Evolutionary conservation across 345 rosid species (phyloP).

Genomic region (Heritiera littoralis): DNA sequence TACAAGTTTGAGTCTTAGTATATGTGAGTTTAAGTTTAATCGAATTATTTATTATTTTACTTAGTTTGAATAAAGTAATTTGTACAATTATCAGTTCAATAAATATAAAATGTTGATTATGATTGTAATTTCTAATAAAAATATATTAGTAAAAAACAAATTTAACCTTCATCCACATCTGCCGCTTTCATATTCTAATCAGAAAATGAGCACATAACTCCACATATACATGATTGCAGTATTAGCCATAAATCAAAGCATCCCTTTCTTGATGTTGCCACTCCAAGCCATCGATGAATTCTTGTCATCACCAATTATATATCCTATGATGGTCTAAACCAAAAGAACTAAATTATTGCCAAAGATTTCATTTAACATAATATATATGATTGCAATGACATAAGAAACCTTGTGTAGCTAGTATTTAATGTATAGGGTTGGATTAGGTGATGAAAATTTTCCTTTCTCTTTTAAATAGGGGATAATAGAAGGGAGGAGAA

Average conservation of each 20-base stretch:
- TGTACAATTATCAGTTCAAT: no score
- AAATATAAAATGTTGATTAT: no score
- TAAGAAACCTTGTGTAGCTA: constrained; percentile 12
- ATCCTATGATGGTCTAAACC: background rate
- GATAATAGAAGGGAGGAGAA: background rate
- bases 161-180: background rate
- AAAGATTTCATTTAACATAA: background rate
- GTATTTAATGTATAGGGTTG: constrained; percentile 10
- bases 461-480: background rate
- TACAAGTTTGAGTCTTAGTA: no score
- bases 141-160: no score
- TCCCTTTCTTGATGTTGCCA: constrained; percentile 7
- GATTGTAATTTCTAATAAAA: no score
- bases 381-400: constrained; percentile 8
- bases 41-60: no score
- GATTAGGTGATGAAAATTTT: constrained; percentile 19
- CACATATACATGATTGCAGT: background rate
- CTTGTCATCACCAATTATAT: background rate
- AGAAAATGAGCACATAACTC: background rate
- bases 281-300: background rate
- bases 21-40: no score
- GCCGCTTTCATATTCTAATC: background rate
- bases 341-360: background rate
- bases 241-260: background rate
- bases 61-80: no score